These are phyloP conservation scores for Primulina huaijiensis DNA, from an alignment of 257 asterid species.

Conservation along the genomic window DNA sequence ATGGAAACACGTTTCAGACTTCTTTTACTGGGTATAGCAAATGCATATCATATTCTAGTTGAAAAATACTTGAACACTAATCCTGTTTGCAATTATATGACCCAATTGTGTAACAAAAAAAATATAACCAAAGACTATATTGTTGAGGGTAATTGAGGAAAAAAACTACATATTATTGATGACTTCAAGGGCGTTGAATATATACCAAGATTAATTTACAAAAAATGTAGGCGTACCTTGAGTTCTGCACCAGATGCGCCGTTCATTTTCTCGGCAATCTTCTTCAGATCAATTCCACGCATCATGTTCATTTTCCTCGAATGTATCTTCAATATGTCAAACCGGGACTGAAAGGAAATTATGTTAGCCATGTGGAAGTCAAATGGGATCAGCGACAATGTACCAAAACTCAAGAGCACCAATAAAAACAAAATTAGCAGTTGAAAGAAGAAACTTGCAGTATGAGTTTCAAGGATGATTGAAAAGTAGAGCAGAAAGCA, in stretches of 20 bases:
- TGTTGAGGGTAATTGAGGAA: background rate
- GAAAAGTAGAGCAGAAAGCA: background rate
- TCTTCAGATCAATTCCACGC: slow-evolving; percentile 73
- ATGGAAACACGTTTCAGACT: background rate
- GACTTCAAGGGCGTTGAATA: background rate
- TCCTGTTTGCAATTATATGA: background rate
- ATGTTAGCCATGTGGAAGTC: slow-evolving; percentile 12
- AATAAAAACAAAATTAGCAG: background rate
- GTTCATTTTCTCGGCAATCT: slow-evolving; percentile 72
- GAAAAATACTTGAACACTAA: background rate
- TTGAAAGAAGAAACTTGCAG: background rate
- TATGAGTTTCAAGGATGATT: background rate
- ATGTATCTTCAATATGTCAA: slow-evolving; percentile 73
- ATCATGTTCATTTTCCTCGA: slow-evolving; percentile 72
- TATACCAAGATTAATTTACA: too few species aligned
- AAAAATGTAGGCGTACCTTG: slow-evolving; percentile 36
- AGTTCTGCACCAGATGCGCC: slow-evolving; percentile 80
- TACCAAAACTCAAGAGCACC: background rate
- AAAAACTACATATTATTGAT: background rate
- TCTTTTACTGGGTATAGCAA: background rate
- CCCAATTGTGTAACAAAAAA: slow-evolving; percentile 8
- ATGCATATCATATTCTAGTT: background rate
- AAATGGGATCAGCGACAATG: background rate
- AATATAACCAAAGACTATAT: background rate
- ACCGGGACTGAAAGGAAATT: slow-evolving; percentile 47